Conservation (phyloP, 2,329 filamentous ascomycete genomes). For the Diaporthe ampelina region DNA sequence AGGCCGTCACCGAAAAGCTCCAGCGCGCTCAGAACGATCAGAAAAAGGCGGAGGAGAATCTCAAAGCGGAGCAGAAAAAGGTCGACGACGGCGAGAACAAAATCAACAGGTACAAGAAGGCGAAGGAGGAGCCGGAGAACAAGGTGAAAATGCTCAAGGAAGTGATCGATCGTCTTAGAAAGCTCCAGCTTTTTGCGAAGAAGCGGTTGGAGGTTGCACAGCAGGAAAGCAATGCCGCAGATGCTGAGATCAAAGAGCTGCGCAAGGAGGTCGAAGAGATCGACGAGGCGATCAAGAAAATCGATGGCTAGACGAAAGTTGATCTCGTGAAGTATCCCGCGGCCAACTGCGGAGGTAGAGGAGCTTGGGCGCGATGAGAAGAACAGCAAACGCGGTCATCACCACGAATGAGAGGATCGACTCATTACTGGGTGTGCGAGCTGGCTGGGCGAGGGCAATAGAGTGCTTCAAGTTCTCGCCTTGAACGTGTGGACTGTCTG, state of each 20-base stretch:
- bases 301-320: background rate
- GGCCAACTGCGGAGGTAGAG: background rate
- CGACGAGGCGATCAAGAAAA: background rate
- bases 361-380: background rate
- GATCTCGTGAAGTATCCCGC: background rate
- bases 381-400: background rate
- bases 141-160: too few species aligned
- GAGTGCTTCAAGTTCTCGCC: background rate
- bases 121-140: too few species aligned
- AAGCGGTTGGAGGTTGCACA: too few species aligned
- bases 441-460: background rate
- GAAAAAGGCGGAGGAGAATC: rapidly evolving
- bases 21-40: background rate
- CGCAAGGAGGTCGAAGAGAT: background rate
- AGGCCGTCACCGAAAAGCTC: background rate
- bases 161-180: too few species aligned
- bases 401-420: background rate
- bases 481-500: background rate
- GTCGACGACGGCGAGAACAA: too few species aligned
- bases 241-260: background rate
- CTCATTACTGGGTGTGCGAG: background rate
- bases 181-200: too few species aligned
- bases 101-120: too few species aligned
- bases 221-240: too few species aligned
- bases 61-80: too few species aligned